Percentiles rank a stretch among this genome's conserved stretches.
phyloP scores from a whole-genome alignment of 352 stramenopile genomes.

The Aphanomyces invadans region DNA sequence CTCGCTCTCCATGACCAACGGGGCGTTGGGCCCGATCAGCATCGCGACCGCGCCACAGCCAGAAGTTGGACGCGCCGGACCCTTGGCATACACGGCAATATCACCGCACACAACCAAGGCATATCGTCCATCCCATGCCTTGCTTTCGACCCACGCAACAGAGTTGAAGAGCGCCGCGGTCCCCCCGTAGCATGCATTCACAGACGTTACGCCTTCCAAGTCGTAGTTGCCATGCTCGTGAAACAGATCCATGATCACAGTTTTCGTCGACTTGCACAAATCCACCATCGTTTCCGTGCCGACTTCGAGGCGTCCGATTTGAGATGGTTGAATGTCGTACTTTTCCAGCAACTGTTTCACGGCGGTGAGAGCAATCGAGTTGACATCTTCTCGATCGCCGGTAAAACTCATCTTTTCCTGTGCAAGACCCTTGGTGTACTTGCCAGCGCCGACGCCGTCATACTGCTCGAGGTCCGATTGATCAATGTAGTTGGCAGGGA shows the following conservation, averaged over 20 bases:
- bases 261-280: constrained; percentile 89
- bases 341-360: constrained; percentile 43
- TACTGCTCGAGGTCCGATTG: constrained; percentile 93
- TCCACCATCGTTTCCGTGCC: constrained; percentile 96
- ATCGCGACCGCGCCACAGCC: constrained; percentile 93
- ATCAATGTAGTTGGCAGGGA: constrained; percentile 88
- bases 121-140: constrained; percentile 88
- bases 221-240: constrained; percentile 55
- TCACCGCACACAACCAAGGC: constrained; percentile 95
- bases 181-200: constrained; percentile 98
- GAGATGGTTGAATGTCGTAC: constrained; percentile 70
- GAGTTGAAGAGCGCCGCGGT: constrained; percentile 97
- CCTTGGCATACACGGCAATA: constrained; percentile 94
- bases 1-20: constrained; percentile 84
- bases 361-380: constrained; percentile 76
- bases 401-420: constrained; percentile 72
- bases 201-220: constrained; percentile 86
- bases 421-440: constrained; percentile 77
- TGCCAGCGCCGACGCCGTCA: constrained; percentile 75
- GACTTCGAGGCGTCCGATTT: constrained; percentile 93
- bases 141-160: constrained; percentile 92
- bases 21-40: constrained; percentile 93
- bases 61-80: constrained; percentile 82
- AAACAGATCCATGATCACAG: constrained; percentile 86
- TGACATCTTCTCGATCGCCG: constrained; percentile 86